Base-by-base conservation (phyloP, 768 basidiomycete genomes). In the Mycena haematopus region DNA sequence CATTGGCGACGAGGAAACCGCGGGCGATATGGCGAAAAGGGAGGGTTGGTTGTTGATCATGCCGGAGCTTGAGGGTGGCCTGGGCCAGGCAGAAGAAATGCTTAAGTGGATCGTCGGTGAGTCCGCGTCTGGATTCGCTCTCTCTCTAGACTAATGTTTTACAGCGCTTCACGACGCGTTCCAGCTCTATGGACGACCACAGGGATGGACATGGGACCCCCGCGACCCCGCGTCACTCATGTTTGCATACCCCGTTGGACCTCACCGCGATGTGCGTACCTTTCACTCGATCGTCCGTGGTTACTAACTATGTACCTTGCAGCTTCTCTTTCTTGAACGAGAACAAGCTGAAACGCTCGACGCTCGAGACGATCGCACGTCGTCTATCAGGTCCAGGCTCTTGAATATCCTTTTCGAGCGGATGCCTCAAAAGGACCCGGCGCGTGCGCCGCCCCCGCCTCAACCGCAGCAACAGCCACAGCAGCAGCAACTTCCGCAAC, bases 161-260 rank as follows among this genome's bases (percentile, higher is more conserved):
- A 56, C 68, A 92, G 92, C 85, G 15, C 80, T 95, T 42, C 95
- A 95, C 68, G 93, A 95, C 72, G 86, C 90, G 2, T 97, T 95
- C 72, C 83, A 84, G 54, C 80, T 99, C 22, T 96, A 98, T 71
- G 96, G 97, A 33, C 84, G 96, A 50, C 95, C 95, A 6, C 83
- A 86, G 24, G 77, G 81, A 24, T 97, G 96, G 78, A 89, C 86
- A 27, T 98, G 94, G 93, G 92, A 99, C 70, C 92, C 92, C 55
- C 84, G 90, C 15, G 88, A 96, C 72, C 84, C 87, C 0, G 72
- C 74, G 9, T 93, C 92, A 11, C 82, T 96, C 75, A 95, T 98
- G 89, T 99, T 96, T 74, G 94, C 88, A 0, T 97, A 98, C 73
- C 96, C 96, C 8, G 87, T 93, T 51, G 95, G 94, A 1, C 86